These are phyloP conservation scores for Phytopythium oedochilum DNA, from an alignment of 352 stramenopile species.

Conservation along the genomic window DNA sequence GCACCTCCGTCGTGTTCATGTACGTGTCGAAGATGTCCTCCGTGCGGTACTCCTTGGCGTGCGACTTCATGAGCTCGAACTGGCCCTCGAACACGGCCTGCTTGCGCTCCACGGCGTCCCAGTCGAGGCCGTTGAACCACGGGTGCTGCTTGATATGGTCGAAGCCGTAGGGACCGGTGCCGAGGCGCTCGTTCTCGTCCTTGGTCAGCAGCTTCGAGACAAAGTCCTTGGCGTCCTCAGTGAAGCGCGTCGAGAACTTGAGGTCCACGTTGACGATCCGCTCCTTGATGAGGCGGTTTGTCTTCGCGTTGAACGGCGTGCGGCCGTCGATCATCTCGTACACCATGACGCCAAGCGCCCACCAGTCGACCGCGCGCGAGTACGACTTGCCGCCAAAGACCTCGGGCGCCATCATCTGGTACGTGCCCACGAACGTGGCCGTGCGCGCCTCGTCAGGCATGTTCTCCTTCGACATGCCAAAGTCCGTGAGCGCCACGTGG, in stretches of 20 bases:
- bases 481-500: constrained; percentile 98
- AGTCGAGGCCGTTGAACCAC: constrained; percentile 87
- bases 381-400: constrained; percentile 87
- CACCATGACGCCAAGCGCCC: constrained; percentile 83
- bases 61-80: constrained; percentile 70
- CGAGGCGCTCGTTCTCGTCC: constrained; percentile 90
- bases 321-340: constrained; percentile 88
- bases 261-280: constrained; percentile 80
- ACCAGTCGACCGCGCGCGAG: constrained; percentile 86
- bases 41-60: constrained; percentile 78
- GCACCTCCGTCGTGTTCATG: constrained; percentile 84
- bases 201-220: constrained; percentile 91
- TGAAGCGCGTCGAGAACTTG: constrained; percentile 79
- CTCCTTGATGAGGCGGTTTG: constrained; percentile 82
- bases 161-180: constrained; percentile 85
- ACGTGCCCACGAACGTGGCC: constrained; percentile 89
- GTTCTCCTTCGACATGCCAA: constrained; percentile 98
- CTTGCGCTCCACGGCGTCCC: constrained; percentile 63
- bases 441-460: constrained; percentile 84
- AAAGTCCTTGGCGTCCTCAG: constrained; percentile 81
- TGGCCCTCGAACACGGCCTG: constrained; percentile 64
- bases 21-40: constrained; percentile 84
- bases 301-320: constrained; percentile 87
- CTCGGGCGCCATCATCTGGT: constrained; percentile 92
- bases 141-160: constrained; percentile 84